Conservation (phyloP, 2,329 filamentous ascomycete genomes). For the Dendryphion nanum region DNA sequence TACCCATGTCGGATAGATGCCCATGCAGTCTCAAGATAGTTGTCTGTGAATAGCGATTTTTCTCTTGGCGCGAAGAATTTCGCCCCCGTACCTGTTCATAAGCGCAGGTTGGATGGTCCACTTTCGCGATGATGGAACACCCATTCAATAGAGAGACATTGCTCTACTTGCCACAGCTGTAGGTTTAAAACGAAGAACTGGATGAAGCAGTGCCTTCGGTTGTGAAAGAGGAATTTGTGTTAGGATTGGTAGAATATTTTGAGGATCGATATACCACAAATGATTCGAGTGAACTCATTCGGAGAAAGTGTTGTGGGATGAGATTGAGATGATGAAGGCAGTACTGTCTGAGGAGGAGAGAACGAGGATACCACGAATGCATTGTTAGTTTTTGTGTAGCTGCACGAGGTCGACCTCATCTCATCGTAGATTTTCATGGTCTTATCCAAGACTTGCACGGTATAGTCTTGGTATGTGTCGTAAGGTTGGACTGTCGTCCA, state of each 20-base stretch:
- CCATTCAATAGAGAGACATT: conserved; percentile 7
- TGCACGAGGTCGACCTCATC: conserved; percentile 3
- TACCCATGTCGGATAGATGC: too few relatives aligned
- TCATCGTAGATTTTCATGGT: too few relatives aligned
- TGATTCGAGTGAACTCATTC: conserved; percentile 7
- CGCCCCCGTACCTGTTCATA: too few relatives aligned
- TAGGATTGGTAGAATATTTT: conserved; percentile 10
- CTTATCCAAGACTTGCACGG: too few relatives aligned
- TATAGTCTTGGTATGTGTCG: conserved; percentile 1
- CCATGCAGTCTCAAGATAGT: too few relatives aligned
- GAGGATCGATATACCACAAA: conserved; percentile 6
- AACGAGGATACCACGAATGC: conserved; percentile 7
- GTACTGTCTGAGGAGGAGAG: too few relatives aligned
- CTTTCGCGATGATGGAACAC: too few relatives aligned
- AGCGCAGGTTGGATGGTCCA: too few relatives aligned
- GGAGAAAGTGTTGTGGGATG: conserved; percentile 5
- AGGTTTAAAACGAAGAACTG: conserved; percentile 6
- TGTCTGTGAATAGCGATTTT: too few relatives aligned
- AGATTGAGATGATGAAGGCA: conserved; percentile 4
- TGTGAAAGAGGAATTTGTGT: not conserved
- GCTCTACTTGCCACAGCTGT: conserved; percentile 9
- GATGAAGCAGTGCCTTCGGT: not conserved
- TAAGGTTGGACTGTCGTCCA: conserved; percentile 5
- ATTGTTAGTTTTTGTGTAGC: conserved; percentile 9
- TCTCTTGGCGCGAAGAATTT: too few relatives aligned